phyloP scores from a whole-genome alignment of 352 stramenopile species.

The Phytophthora uliginosa region DNA sequence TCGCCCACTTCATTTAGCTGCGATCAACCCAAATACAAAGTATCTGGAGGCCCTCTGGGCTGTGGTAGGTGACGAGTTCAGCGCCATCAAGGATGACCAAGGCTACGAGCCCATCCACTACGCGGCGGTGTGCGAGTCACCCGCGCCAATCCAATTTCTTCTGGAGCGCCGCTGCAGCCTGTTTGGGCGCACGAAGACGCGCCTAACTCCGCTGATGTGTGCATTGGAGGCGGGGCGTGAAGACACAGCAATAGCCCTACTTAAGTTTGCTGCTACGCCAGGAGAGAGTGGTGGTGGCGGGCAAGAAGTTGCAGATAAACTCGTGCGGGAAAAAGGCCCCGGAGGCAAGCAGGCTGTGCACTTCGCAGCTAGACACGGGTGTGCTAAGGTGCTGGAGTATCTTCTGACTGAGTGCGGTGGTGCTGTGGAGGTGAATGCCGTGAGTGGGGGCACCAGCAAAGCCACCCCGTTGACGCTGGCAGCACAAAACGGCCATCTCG shows the following conservation, averaged over 20 bases:
- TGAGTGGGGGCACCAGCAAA: conserved; percentile 50
- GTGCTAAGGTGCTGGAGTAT: conserved; percentile 52
- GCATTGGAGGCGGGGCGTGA: conserved; percentile 56
- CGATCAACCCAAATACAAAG: conserved; percentile 80
- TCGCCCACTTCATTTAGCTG: conserved; percentile 76
- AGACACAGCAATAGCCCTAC: conserved; percentile 66
- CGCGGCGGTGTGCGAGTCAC: conserved; percentile 62
- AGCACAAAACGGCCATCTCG: conserved; percentile 62
- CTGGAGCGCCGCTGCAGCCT: conserved; percentile 65
- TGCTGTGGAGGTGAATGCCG: conserved; percentile 67
- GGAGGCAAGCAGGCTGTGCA: conserved; percentile 71
- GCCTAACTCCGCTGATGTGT: conserved; percentile 74
- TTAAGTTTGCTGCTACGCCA: conserved; percentile 40
- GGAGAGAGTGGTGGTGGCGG: conserved; percentile 37
- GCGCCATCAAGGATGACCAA: conserved; percentile 63
- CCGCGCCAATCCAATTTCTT: conserved; percentile 67
- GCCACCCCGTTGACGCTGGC: conserved; percentile 68
- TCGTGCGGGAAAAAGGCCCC: conserved; percentile 59
- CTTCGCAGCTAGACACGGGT: conserved; percentile 59
- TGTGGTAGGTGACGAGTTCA: conserved; percentile 57
- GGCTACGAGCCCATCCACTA: conserved; percentile 80
- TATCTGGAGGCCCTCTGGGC: conserved; percentile 75
- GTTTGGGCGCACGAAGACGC: conserved; percentile 66
- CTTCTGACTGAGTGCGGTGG: conserved; percentile 48
- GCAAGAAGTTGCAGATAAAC: conserved; percentile 56